Base-by-base conservation (phyloP, 1,284 basidiomycete species). In the Schizophyllum amplum region DNA sequence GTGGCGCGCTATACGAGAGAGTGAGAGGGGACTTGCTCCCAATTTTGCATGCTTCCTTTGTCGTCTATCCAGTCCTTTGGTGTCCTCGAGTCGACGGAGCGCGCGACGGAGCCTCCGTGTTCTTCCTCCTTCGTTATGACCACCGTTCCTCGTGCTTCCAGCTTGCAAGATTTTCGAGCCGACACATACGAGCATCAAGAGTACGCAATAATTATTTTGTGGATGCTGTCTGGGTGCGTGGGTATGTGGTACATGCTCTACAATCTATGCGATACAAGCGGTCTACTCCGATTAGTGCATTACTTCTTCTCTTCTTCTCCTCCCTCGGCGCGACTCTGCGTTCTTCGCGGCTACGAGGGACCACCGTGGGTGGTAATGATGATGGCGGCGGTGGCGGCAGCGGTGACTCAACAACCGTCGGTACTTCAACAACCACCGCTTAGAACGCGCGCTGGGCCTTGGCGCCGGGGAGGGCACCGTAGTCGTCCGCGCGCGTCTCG, bases 401-500 rank as follows among this genome's bases (percentile, higher is more conserved):
- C 33, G 33, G n/a, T 17, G 33, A 42, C 33, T 9, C 11, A 42
- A 17, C 33, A 33, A 33, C 27, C 4, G 11, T 9, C 33, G 33
- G 17, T 9, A 42, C 13, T 3, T 9, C n/a, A n/a, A 42, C 33
- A 42, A 2, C 33, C 3, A 9, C 33, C 33, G 33, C 33, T 49
- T 24, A 55, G 46, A 55, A 55, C n/a, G 54, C 54, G 11, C 48
- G 47, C 22, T 55, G 54, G 4, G 49, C 55, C 55, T 46, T 56
- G 15, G 27, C 24, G 24, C 23, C 55, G 22, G 47, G 27, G 20
- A 51, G 25, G 13, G 47, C 55, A 21, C 55, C 55, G 25, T 49
- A 25, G 50, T 56, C 55, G 48, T 56, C 55, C n/a, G 51, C 54
- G 55, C 25, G 27, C 24, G 57, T 52, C 50, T 50, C 47, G 25